phyloP scores from a whole-genome alignment of 331 rosid species.

The Arachis monticola region DNA sequence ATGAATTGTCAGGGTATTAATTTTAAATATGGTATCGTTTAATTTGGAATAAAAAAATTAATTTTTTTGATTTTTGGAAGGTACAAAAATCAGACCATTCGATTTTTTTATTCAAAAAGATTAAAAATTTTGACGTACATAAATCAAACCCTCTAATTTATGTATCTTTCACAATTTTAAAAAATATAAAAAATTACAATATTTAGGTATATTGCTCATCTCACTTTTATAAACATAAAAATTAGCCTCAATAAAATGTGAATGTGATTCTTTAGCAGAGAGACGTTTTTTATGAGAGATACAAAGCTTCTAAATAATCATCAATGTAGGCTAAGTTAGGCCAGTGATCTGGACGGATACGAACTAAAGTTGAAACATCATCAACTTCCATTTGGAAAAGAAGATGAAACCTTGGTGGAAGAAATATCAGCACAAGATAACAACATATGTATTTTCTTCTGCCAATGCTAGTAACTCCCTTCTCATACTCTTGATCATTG shows the following conservation, averaged over 20 bases:
- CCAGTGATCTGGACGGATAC: constrained; percentile 96
- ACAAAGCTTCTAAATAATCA: constrained; percentile 93
- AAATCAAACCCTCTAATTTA: no score
- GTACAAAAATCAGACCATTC: no score
- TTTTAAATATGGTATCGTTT: no score
- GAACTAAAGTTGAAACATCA: constrained; percentile 84
- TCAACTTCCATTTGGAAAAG: constrained; percentile 95
- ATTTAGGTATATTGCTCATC: no score
- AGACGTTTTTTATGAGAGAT: constrained; percentile 55
- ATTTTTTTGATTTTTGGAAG: no score
- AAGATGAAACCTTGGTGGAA: constrained; percentile 97
- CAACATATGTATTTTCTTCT: constrained; percentile 69
- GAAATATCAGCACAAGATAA: constrained; percentile 79
- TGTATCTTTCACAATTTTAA: no score
- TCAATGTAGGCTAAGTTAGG: constrained; percentile 96
- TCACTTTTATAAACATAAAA: background rate
- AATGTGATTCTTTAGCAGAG: background rate
- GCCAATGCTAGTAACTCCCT: constrained; percentile 43
- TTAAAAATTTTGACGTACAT: no score
- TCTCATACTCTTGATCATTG: constrained; percentile 55
- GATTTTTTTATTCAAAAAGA: no score
- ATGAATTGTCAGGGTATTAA: no score
- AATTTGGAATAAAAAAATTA: no score
- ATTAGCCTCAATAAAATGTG: background rate
- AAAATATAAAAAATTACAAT: no score